Base-by-base conservation (phyloP, 1,284 basidiomycete species). In the Heterobasidion irregulare region DNA sequence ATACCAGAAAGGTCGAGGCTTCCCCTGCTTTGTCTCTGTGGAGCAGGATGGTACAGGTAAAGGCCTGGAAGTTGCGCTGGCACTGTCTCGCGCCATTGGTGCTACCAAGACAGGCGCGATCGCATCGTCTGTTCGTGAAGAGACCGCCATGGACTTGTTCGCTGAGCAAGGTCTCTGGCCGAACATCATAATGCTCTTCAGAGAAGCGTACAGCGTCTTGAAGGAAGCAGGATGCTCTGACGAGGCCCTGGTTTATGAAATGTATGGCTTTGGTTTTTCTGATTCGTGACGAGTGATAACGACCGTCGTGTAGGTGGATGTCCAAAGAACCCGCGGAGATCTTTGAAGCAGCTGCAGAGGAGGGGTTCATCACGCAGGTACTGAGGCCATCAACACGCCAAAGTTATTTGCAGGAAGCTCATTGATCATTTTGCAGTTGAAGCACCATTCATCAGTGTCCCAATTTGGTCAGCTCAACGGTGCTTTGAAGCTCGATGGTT, bases 281-380 rank as follows among this genome's bases (percentile, higher is more conserved):
- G 53, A 54, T 5, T 26, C 26, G 26, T 26, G 26, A 26, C 26
- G 4, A 5, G 26, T 5, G 26, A 5, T 26, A 26, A 26, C 4
- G 26, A 26, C 4, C 55, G 13, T 34, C 15, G 33, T 56, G 36
- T 54, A 84, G 82, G 80, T 83, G 82, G 82, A 84, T 84, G 82
- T 84, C 83, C 34, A 84, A 83, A 62, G 82, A 84, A 61, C 82
- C 83, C 2, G 82, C 83, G n/a, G 83, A 84, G 60, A 83, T 84
- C 48, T 85, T 85, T 64, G 82, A 84, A 64, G 72, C 80, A 33
- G 82, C 83, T 8, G 82, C 82, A 2, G 82, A 84, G 58, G 82
- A 84, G 47, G 83, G 83, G 15, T 83, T 84, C 65, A 77, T 84
- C 53, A 66, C 64, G 26, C 82, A 83, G 69, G 80, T 41, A 41